These are phyloP conservation scores for Amaranthus tricolor DNA, from an alignment of 179 eudicot genomes.

Conservation along the genomic window DNA sequence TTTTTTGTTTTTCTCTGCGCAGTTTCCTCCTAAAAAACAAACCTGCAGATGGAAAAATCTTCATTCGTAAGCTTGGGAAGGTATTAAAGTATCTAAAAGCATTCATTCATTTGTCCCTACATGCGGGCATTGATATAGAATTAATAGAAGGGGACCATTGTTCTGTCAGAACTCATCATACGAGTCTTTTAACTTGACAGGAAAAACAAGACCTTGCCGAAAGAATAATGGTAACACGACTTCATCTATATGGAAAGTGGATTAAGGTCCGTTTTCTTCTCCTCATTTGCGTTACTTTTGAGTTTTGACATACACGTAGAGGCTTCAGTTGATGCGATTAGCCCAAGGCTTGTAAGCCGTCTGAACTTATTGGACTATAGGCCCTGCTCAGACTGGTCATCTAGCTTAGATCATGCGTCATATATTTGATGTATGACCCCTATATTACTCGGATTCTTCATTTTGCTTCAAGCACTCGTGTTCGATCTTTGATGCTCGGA, in stretches of 20 bases:
- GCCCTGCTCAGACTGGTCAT: no score
- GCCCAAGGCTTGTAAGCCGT: no score
- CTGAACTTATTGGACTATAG: no score
- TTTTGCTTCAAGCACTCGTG: no score
- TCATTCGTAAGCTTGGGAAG: conserved; percentile 72
- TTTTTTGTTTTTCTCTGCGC: conserved; percentile 15
- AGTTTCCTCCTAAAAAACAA: conserved; percentile 62
- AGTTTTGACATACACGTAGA: neutral
- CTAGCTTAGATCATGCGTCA: no score
- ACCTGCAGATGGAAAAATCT: conserved; percentile 66
- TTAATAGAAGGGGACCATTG: neutral
- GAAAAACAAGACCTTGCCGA: conserved; percentile 86
- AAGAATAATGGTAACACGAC: conserved; percentile 90
- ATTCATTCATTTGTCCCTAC: neutral
- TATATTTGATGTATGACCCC: no score
- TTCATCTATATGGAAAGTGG: conserved; percentile 92
- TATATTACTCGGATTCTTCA: no score
- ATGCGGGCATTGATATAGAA: neutral
- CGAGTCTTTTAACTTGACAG: conserved; percentile 33
- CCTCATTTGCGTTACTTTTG: neutral
- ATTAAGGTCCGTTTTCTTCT: conserved; percentile 53
- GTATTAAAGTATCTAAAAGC: conserved; percentile 24
- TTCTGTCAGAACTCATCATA: neutral
- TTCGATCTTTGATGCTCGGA: no score
- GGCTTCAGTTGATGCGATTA: no score